Conservation (phyloP, 371 early-diverging fungal species). For the Rhizopus microsporus region DNA sequence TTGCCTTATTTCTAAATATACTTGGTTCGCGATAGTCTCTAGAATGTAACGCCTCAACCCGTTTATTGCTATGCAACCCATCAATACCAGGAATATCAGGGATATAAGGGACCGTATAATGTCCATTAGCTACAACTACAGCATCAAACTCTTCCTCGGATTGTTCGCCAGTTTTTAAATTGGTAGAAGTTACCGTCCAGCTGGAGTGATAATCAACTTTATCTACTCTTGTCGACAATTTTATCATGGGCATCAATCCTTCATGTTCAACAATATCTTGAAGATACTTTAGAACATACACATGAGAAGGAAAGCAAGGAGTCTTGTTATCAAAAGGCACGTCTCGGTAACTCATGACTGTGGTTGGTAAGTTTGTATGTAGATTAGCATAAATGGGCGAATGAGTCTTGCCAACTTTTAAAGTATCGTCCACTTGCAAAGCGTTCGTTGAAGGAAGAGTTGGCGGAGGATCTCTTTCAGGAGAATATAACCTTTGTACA, state of each 20-base stretch:
- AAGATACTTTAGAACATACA: conserved; percentile 51
- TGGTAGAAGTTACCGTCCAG: conserved; percentile 25
- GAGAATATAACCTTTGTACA: conserved; percentile 40
- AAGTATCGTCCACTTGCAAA: conserved; percentile 36
- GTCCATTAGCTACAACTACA: conserved; percentile 61
- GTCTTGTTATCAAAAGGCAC: conserved; percentile 39
- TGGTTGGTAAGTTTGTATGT: conserved; percentile 60
- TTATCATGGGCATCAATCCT: conserved; percentile 30
- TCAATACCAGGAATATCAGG: conserved; percentile 54
- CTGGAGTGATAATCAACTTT: conserved; percentile 24
- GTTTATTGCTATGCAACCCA: conserved; percentile 10
- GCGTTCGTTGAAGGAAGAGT: conserved; percentile 39
- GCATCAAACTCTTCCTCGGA: conserved; percentile 49
- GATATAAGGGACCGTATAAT: conserved; percentile 56
- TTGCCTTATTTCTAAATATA: conserved; percentile 45
- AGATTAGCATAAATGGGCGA: conserved; percentile 61
- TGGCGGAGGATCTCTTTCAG: conserved; percentile 27
- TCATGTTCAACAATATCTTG: conserved; percentile 31
- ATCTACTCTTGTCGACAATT: conserved; percentile 49
- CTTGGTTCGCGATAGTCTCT: conserved; percentile 56
- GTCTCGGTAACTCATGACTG: conserved; percentile 60
- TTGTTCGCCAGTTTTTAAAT: conserved; percentile 3
- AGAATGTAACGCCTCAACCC: conserved; percentile 46
- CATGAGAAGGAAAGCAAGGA: conserved; percentile 48
- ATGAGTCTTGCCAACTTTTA: conserved; percentile 3